Evolutionary conservation across 2,329 filamentous ascomycete species (phyloP), one percentile per base, ranked within the genome.

Genomic region (Fusarium pseudograminearum): DNA sequence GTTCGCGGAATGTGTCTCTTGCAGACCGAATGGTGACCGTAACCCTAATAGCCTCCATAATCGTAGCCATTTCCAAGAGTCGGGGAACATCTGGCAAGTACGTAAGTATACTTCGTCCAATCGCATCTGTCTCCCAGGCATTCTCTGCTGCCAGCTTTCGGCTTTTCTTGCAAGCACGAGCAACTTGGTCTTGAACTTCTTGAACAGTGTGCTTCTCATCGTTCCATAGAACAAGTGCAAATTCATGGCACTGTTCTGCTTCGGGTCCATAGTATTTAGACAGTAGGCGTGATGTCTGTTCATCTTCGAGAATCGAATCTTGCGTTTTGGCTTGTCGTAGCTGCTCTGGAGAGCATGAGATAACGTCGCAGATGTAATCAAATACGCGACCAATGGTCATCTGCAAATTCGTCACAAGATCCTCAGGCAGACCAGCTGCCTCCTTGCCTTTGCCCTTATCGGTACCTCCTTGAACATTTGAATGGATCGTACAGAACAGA

Each of bases 201-300:
- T 90, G 88, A 44, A 98, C 91, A 0, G 96, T 99, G 78, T 99
- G 96, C 80, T 99, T 99, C 81, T 99, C 96, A 70, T 99, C 96
- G 74, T 99, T 99, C 96, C 96, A 99, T 7, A 99, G 83, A 18
- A 98, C 84, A 45, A 99, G 83, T 7, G 93, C 91, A 78, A 91
- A 99, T 73, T 97, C 93, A 14, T 73, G 73, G 64, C 80, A 81
- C 12, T 74, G 73, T 26, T 80, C 76, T 18, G 77, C 70, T 11
- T 77, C 74, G 15, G 90, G 86, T 71, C 94, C 96, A 80, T 94
- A 94, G 48, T 89, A 90, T 0, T 76, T 73, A 3, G 91, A 88
- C 10, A 87, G 89, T 34, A 98, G 83, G 22, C 94, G 87, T 18
- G 95, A 97, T 62, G 87, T 85, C 60, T 86, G 85, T 81, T 98